phyloP scores from a whole-genome alignment of 2,329 filamentous ascomycete genomes.

The Neospermospora avenae region DNA sequence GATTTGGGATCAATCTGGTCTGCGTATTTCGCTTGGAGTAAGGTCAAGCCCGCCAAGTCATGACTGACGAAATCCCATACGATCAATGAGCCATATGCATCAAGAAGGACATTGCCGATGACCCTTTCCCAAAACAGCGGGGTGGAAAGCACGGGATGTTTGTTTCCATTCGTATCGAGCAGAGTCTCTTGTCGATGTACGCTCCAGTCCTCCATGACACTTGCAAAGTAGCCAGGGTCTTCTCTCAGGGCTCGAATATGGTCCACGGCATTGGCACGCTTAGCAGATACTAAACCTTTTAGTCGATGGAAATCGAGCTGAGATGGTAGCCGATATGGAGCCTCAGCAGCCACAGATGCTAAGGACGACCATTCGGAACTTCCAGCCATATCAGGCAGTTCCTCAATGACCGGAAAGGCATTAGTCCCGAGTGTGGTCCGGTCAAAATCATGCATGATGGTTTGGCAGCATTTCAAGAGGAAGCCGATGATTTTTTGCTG shows the following conservation, averaged over 20 bases:
- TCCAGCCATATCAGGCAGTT: no score
- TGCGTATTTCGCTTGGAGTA: slow-evolving; percentile 37
- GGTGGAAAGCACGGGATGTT: slow-evolving; percentile 20
- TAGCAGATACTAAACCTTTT: slow-evolving; percentile 43
- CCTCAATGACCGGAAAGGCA: no score
- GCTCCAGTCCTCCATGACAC: slow-evolving; percentile 40
- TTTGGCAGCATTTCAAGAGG: background rate
- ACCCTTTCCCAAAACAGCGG: slow-evolving; percentile 41
- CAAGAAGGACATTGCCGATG: slow-evolving; percentile 34
- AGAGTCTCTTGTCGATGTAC: slow-evolving; percentile 47
- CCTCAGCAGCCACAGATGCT: no score
- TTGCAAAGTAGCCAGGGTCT: slow-evolving; percentile 55
- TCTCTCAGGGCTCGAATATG: slow-evolving; percentile 54
- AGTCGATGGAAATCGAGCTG: slow-evolving; percentile 45
- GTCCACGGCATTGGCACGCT: slow-evolving; percentile 45
- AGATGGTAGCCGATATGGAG: slow-evolving; percentile 50
- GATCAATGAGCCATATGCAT: slow-evolving; percentile 30
- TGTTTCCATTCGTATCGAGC: slow-evolving; percentile 38
- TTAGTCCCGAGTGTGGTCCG: no score
- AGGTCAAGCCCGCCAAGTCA: slow-evolving; percentile 27
- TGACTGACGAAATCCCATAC: slow-evolving; percentile 18
- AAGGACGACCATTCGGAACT: no score
- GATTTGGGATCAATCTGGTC: slow-evolving; percentile 32
- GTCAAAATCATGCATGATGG: background rate
- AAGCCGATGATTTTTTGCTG: background rate